A percentile compares a stretch with the other conserved stretches of the same genome.
Evolutionary conservation across 2,329 filamentous ascomycete species (phyloP).

Genomic region (Laburnicola sp.): DNA sequence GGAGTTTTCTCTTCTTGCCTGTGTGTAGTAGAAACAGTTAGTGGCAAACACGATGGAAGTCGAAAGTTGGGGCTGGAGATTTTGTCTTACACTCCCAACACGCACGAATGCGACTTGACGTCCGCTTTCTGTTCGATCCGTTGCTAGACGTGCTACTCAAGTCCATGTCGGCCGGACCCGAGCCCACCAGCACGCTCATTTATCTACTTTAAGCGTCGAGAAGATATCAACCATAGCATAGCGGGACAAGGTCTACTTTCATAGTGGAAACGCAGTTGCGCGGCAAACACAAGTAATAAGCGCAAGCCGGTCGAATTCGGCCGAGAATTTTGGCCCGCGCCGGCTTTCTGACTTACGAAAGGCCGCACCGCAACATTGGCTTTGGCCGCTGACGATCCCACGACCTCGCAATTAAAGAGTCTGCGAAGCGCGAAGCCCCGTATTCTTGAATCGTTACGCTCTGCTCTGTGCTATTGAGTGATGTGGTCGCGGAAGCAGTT

Average conservation of each 20-base stretch:
- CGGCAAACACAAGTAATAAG: conserved; percentile 25
- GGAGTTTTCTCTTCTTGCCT: conserved; percentile 40
- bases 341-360: conserved; percentile 4
- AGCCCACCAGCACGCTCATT: conserved; percentile 14
- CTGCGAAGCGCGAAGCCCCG: conserved; percentile 1
- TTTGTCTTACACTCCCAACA: conserved; percentile 43
- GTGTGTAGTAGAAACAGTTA: conserved; percentile 18
- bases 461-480: no score
- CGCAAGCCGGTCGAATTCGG: conserved; percentile 21
- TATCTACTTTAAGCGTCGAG: conserved; percentile 7
- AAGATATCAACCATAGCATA: conserved; percentile 16
- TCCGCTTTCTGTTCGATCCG: conserved; percentile 28
- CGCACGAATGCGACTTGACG: conserved; percentile 32
- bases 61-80: not conserved
- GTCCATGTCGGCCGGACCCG: conserved; percentile 23
- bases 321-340: conserved; percentile 35
- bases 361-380: conserved; percentile 2
- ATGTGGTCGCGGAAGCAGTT: not conserved
- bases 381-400: not conserved
- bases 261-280: conserved; percentile 36
- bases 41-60: conserved; percentile 5
- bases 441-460: not conserved
- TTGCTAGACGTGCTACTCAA: conserved; percentile 20
- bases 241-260: conserved; percentile 34
- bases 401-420: not conserved